Base-by-base conservation (phyloP, 306 rosid genomes). In the Corylus heterophylla region DNA sequence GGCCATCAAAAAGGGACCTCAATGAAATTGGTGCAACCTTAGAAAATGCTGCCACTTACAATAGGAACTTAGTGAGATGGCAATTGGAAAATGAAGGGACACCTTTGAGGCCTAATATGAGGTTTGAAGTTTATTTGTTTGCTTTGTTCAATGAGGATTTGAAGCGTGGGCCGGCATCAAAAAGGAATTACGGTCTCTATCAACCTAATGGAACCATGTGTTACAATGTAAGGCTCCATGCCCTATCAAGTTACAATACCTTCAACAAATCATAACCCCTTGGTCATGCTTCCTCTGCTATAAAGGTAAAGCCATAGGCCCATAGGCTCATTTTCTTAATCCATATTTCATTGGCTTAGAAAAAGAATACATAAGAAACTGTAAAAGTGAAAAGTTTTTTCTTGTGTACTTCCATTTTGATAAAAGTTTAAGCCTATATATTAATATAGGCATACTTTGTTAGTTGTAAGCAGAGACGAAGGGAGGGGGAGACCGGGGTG, bases 121-220 rank as follows among this genome's bases (percentile, higher is more conserved):
- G 44, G 44, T 5, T 39, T 39, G 5, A 39, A 39, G 44, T 39
- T 39, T 39, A 39, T 39, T 39, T 39, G 4, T 39, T 39, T 39
- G 7, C 44, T 39, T 39, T 39, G 44, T 39, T 39, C 44, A 39
- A 4, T 39, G 44, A 39, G 7, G 44, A 39, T 39, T 39, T 39
- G 44, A 39, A 39, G 44, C 44, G 5, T 39, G 44, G 44, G 44
- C 44, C 44, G 5, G 4, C 7, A 39, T 39, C 5, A 39, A 4
- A 35, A 35, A 35, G 39, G 4, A 35, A 35, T 35, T 35, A 35
- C 4, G 39, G 98, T n/a, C 87, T 94, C 2, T 92, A 87, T 84
- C 92, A 88, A 31, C 98, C 98, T 4, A 95, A 94, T 80, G 97
- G 90, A 71, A 86, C 97, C 12, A 87, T 91, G 92, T 87, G 86